phyloP scores from a whole-genome alignment of 345 rosid genomes.

The Aegle marmelos region DNA sequence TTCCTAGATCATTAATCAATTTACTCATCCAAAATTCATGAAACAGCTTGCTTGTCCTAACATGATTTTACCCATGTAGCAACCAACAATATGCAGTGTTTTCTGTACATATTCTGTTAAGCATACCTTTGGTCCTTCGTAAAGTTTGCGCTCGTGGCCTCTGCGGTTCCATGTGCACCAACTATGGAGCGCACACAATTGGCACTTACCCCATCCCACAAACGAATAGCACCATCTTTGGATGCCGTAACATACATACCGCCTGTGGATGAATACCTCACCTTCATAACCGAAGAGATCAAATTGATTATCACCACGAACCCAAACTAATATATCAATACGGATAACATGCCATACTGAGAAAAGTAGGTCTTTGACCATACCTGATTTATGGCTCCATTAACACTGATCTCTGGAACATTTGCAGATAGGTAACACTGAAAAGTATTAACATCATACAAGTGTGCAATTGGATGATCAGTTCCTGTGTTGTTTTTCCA shows the following conservation, averaged over 20 bases:
- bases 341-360: not conserved
- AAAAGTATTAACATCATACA: constrained; percentile 79
- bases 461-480: constrained; percentile 74
- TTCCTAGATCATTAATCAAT: not conserved
- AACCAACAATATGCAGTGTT: not conserved
- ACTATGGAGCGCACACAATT: constrained; percentile 59
- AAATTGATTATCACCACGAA: not conserved
- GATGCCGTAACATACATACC: constrained; percentile 78
- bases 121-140: constrained; percentile 77
- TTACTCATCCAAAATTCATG: not conserved
- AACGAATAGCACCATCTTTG: constrained; percentile 74
- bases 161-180: constrained; percentile 70
- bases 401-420: constrained; percentile 49
- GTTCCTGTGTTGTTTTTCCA: constrained; percentile 49
- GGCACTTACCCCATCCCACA: constrained; percentile 76
- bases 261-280: constrained; percentile 80
- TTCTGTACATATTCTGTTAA: not conserved
- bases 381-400: constrained; percentile 89
- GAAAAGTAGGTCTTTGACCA: not conserved
- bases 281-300: constrained; percentile 41
- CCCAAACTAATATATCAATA: constrained; percentile 4
- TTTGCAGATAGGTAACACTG: constrained; percentile 67
- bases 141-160: constrained; percentile 69
- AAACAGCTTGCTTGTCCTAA: not conserved
- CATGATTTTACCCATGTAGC: not conserved